Evolutionary conservation across 495 filamentous ascomycete species (phyloP), one percentile per base, ranked within the genome.

Genomic region (Xylaria curta): DNA sequence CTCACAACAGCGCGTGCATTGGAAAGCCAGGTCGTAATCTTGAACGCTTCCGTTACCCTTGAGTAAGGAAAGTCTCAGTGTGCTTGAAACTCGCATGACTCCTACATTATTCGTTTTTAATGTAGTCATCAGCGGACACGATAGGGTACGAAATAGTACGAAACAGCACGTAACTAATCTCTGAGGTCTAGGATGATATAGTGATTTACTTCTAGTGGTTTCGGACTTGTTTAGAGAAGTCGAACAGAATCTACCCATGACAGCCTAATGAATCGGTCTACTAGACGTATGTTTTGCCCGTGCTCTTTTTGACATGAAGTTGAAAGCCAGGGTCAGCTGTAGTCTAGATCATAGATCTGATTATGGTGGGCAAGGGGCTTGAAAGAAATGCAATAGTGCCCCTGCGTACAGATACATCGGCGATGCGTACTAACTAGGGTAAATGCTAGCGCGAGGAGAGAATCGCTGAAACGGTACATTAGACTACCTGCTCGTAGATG

Each of bases 341-440:
- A 70, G 67, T 61, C 56, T 70, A 64, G 68, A 70, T 70, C 59
- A 70, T 47, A 70, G 68, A 70, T 70, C 68, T 70, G 59, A 61
- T 44, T 31, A 70, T 56, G 47, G 47, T 33, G 40, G 47, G 31
- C 59, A 62, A 64, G 47, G 47, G 68, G 15, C 33, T 13, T 51
- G 59, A 54, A 63, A 53, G n/a, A 28, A 63, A 31, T 33, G 31
- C 59, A 63, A 33, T 63, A 59, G 26, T 54, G 42, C 31, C 33
- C 56, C 21, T 28, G 17, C 59, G 66, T 42, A 70, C 68, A 60
- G 44, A 44, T 70, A 62, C 31, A 54, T 56, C 28, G 65, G 33
- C 56, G 15, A 38, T 36, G n/a, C n/a, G 24, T 19, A 56, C 58
- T 40, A 53, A 40, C 67, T 36, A 61, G 68, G 44, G 33, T 33